Base-by-base conservation (phyloP, 305 asterid species). In the Fraxinus floribunda region DNA sequence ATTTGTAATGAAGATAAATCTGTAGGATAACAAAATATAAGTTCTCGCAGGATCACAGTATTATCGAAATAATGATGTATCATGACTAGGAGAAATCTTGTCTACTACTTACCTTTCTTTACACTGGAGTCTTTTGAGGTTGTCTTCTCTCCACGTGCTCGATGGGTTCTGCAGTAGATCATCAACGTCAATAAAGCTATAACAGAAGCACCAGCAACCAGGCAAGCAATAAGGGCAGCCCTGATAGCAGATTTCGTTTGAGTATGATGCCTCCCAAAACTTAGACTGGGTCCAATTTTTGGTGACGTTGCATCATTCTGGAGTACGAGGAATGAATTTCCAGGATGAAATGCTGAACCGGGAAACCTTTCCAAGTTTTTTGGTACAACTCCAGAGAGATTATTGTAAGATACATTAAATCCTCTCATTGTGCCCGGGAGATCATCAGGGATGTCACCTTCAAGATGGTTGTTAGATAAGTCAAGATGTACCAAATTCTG, bases 301-400 rank as follows among this genome's bases (percentile, higher is more conserved):
- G 91, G 80, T 15, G 90, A 80, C 70, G 84, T 18, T 5, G 86
- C 84, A 79, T 79, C 87, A 2, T 85, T 85, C 66, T 92, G 91
- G 52, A 92, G 78, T 3, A 82, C 79, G 16, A 93, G 97, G 84
- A 91, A 80, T 84, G 86, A 22, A 79, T 94, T 94, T 81, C 98
- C 98, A 0, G 98, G 98, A 85, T 85, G 96, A 81, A 94, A 94
- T 1, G 98, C 89, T 5, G 97, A 93, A 80, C 88, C 78, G 76
- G 98, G 97, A 80, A 94, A 93, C 60, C 88, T 89, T 88, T 87
- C 88, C 87, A 94, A 87, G 86, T 87, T 89, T 78, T 82, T 82
- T 10, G 98, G 98, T 52, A 94, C 95, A 55, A 83, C 86, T 71
- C 98, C 98, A 24, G 98, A 92, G 34, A 94, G 91, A 88, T 94